A percentile compares a stretch with the other conserved stretches of the same genome.
phyloP scores from a whole-genome alignment of 495 filamentous ascomycete genomes.

The Penicillium mononematosum region DNA sequence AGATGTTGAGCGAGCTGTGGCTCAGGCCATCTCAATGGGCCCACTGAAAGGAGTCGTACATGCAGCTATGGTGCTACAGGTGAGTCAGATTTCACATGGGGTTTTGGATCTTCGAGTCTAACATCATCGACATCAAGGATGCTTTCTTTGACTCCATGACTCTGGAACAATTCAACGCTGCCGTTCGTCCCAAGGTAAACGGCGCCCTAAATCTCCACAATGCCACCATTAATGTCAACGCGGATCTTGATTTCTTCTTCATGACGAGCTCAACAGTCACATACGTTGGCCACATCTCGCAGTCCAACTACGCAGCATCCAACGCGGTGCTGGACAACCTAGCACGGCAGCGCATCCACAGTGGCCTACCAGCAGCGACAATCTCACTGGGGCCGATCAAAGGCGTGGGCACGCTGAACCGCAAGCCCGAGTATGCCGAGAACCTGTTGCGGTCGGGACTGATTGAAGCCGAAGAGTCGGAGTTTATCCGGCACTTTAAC shows the following conservation, averaged over 20 bases:
- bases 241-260: background rate
- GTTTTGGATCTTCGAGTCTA: too few relatives aligned
- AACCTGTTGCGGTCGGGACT: background rate
- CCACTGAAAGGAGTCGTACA: too few relatives aligned
- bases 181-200: background rate
- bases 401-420: slow-evolving; percentile 2
- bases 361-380: background rate
- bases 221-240: background rate
- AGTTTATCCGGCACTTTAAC: background rate
- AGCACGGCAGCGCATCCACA: background rate
- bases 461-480: slow-evolving; percentile 3
- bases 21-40: too few relatives aligned
- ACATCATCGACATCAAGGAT: background rate
- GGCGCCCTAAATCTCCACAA: background rate
- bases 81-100: too few relatives aligned
- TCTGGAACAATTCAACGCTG: slow-evolving; percentile 3
- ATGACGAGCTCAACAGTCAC: background rate
- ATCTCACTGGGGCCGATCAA: slow-evolving; percentile 1
- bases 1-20: too few relatives aligned
- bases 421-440: slow-evolving; percentile 1
- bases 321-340: background rate
- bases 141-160: background rate
- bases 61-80: too few relatives aligned
- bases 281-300: background rate
- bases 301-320: background rate